Conservation (phyloP, 2,329 filamentous ascomycete species). For the Acrodontium crateriforme region DNA sequence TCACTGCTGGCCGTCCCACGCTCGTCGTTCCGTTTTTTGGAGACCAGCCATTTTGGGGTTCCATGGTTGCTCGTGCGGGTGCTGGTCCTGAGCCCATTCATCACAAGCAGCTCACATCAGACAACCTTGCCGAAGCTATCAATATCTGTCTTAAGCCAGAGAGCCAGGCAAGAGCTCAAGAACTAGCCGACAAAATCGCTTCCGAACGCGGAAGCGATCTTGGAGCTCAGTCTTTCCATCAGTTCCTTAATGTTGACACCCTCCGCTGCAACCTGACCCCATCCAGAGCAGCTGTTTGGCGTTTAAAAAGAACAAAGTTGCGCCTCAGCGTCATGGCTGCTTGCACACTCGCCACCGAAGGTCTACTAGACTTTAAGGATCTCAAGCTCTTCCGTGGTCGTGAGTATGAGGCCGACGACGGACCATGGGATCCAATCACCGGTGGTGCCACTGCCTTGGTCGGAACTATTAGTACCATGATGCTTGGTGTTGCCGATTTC, state of each 20-base stretch:
- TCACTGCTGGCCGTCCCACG: constrained; percentile 38
- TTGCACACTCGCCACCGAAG: constrained; percentile 50
- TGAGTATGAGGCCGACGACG: constrained; percentile 66
- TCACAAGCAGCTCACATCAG: constrained; percentile 30
- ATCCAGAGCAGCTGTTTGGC: constrained; percentile 58
- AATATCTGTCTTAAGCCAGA: constrained; percentile 28
- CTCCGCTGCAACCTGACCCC: constrained; percentile 58
- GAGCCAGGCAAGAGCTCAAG: constrained; percentile 23
- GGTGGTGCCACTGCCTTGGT: constrained; percentile 65
- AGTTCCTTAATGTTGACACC: constrained; percentile 45
- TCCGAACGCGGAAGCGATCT: constrained; percentile 27
- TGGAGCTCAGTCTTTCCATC: constrained; percentile 34
- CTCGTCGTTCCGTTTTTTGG: constrained; percentile 45
- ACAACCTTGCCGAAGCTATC: constrained; percentile 34
- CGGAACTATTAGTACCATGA: constrained; percentile 68
- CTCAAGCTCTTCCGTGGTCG: constrained; percentile 51
- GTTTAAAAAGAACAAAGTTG: constrained; percentile 52
- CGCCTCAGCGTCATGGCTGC: constrained; percentile 61
- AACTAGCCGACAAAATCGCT: constrained; percentile 29
- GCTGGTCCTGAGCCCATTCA: constrained; percentile 38
- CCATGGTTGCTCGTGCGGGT: constrained; percentile 36
- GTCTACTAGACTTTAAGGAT: constrained; percentile 52
- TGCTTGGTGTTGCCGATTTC: constrained; percentile 69
- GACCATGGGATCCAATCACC: constrained; percentile 66
- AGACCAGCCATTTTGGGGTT: constrained; percentile 43